Percentiles rank a stretch among this genome's conserved stretches.
phyloP scores from a whole-genome alignment of 2,329 filamentous ascomycete species.

The Fusarium nelsonii region DNA sequence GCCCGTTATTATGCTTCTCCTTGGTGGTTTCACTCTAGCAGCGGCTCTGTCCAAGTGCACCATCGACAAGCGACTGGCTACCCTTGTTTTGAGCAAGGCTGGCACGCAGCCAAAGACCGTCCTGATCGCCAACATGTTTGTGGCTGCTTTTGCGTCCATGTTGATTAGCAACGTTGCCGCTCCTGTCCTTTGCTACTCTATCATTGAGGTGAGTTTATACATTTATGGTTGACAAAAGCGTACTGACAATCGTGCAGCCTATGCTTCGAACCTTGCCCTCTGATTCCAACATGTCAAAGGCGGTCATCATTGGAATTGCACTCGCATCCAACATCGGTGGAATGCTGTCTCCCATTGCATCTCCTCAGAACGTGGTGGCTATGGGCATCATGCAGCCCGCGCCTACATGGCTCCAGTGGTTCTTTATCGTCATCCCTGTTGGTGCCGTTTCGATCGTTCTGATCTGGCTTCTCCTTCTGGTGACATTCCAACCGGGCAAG shows the following conservation, averaged over 20 bases:
- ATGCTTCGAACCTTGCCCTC: constrained; percentile 92
- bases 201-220: constrained; percentile 79
- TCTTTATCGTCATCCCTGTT: constrained; percentile 94
- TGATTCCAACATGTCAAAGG: constrained; percentile 93
- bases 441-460: constrained; percentile 88
- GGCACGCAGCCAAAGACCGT: constrained; percentile 91
- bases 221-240: not conserved
- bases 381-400: constrained; percentile 94
- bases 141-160: constrained; percentile 98
- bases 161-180: constrained; percentile 99
- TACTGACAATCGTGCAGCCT: constrained; percentile 66
- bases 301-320: constrained; percentile 93
- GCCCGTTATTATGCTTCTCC: constrained; percentile 96
- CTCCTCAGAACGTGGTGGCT: constrained; percentile 96
- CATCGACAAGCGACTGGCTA: constrained; percentile 97
- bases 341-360: constrained; percentile 96
- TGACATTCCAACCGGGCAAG: constrained; percentile 85
- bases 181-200: constrained; percentile 95
- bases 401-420: constrained; percentile 96
- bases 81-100: constrained; percentile 94
- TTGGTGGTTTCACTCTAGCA: constrained; percentile 95
- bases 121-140: constrained; percentile 97
- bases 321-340: constrained; percentile 96
- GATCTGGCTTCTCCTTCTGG: constrained; percentile 88
- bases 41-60: constrained; percentile 96